Percentiles rank a stretch among this genome's conserved stretches.
Evolutionary conservation across 352 stramenopile species (phyloP).

Genomic region (Phytophthora pinifolia): DNA sequence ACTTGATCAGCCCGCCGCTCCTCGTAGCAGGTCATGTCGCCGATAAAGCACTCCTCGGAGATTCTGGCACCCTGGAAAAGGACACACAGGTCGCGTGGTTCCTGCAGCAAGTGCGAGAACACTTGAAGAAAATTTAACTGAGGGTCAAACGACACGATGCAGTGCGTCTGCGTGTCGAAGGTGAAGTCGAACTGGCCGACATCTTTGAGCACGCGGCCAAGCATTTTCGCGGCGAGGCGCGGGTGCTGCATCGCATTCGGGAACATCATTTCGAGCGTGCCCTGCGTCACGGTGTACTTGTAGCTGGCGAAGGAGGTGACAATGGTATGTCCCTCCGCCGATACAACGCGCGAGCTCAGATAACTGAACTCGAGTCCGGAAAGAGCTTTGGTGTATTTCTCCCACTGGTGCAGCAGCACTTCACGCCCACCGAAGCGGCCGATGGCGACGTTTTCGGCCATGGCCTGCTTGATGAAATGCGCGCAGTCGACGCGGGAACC

Average conservation of each 20-base stretch:
- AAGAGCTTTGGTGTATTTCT: conserved; percentile 45
- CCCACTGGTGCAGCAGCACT: conserved; percentile 53
- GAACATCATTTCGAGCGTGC: conserved; percentile 58
- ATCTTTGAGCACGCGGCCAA: conserved; percentile 35
- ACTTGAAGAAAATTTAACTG: conserved; percentile 40
- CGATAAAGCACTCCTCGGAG: conserved; percentile 54
- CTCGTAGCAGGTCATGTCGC: conserved; percentile 37
- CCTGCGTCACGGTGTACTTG: conserved; percentile 38
- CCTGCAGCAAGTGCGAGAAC: conserved; percentile 42
- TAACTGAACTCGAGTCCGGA: conserved; percentile 40
- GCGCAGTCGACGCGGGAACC: conserved; percentile 20
- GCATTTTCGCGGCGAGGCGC: conserved; percentile 27
- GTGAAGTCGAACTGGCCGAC: conserved; percentile 42
- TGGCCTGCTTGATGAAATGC: conserved; percentile 46
- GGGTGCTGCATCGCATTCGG: conserved; percentile 34
- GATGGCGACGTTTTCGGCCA: conserved; percentile 50
- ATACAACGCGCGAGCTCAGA: conserved; percentile 33
- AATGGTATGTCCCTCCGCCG: conserved; percentile 19
- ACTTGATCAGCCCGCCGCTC: background rate
- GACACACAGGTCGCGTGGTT: conserved; percentile 36
- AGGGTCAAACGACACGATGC: conserved; percentile 47
- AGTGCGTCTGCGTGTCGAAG: conserved; percentile 41
- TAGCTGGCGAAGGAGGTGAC: conserved; percentile 46
- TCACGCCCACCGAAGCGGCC: conserved; percentile 41
- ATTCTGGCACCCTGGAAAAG: conserved; percentile 48